Conservation (phyloP, 352 stramenopile species). For the Globisporangium middletonii region DNA sequence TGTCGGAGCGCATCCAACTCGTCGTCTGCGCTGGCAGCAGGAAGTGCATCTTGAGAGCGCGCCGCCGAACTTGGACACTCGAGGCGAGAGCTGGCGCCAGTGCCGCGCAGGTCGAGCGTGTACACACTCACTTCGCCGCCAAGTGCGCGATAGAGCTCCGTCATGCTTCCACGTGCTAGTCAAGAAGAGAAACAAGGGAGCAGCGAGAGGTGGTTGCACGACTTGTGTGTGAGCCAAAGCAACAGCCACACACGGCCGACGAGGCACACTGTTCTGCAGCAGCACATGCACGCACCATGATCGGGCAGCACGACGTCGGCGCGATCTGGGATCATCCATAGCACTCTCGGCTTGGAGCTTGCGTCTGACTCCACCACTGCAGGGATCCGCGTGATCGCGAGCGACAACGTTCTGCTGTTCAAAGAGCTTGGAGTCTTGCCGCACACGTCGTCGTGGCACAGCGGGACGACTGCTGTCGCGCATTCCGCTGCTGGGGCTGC, state of each 20-base stretch:
- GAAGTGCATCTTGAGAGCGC: no score
- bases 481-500: slow-evolving; percentile 18
- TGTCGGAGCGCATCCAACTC: not conserved
- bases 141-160: slow-evolving; percentile 34
- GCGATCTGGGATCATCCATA: slow-evolving; percentile 40
- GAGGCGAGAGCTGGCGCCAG: slow-evolving; percentile 12
- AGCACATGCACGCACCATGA: slow-evolving; percentile 1
- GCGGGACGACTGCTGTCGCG: slow-evolving; percentile 26
- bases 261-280: no score
- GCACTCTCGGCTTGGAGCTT: slow-evolving; percentile 1
- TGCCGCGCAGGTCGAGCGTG: slow-evolving; percentile 52
- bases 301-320: slow-evolving; percentile 9
- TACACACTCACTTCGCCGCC: slow-evolving; percentile 36
- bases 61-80: not conserved
- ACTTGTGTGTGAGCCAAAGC: not conserved
- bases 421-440: slow-evolving; percentile 12
- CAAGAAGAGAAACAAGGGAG: not conserved
- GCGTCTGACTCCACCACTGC: not conserved
- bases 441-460: slow-evolving; percentile 45
- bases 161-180: slow-evolving; percentile 28
- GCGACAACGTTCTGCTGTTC: slow-evolving; percentile 34
- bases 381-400: slow-evolving; percentile 46
- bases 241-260: not conserved
- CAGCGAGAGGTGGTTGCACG: not conserved
- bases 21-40: not conserved